Base-by-base conservation (phyloP, 257 asterid genomes). In the Solanum stenotomum region DNA sequence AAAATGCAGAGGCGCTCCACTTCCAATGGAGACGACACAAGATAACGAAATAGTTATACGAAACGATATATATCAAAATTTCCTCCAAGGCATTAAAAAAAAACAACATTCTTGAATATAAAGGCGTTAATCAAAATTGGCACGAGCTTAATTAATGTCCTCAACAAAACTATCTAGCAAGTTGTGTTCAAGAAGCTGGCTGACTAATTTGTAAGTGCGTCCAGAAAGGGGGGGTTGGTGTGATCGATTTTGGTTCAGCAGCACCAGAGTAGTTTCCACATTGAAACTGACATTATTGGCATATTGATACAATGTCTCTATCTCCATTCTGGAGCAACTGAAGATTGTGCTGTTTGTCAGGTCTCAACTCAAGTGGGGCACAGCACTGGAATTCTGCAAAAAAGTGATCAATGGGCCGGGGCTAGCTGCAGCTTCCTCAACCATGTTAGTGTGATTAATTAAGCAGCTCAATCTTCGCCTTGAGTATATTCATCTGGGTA, bases 311-410 rank as follows among this genome's bases (percentile, higher is more conserved):
- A 74, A 74, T 34, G 46, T 29, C 46, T 72, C 44, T 33, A 72
- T 31, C 15, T 72, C 38, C 38, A 99, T 65, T 94, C 95, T 1
- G 93, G 79, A 97, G 98, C 46, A 74, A 34, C 93, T 95, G 99
- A 87, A 97, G 97, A 90, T 95, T 94, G 92, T 95, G 89, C 93
- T 97, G 99, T 86, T 96, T 97, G 89, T 97, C 99, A 88, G 96
- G 90, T 88, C 98, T 97, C 88, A 97, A 86, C 91, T 97, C 99
- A 90, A 38, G 44, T 38, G 44, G 44, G 93, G 98, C 85, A 94
- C 93, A 25, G 99, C 98, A 89, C 87, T 95, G 77, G 98, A 95
- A 87, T 97, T 96, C 95, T 93, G 98, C 92, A 97, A 89, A 91
- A 97, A 97, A 11, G 90, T 89, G 88, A 96, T 75, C 90, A 96